These are phyloP conservation scores for Macaranga tanarius DNA, from an alignment of 441 rosid species.

Conservation along the genomic window DNA sequence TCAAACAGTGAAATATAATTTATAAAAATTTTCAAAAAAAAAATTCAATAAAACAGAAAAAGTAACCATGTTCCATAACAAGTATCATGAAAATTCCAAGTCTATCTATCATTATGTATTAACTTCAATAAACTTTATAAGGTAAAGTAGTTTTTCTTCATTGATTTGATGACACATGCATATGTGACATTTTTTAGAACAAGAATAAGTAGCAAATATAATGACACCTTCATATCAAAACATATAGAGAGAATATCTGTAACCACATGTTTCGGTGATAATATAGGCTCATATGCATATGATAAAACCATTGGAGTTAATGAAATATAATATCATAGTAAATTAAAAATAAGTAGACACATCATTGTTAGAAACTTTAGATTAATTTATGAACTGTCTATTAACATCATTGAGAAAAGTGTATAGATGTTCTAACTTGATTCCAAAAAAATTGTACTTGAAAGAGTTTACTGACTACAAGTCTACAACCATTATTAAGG, in stretches of 20 bases:
- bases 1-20: conserved; percentile 47
- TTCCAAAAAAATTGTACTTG: too few relatives aligned
- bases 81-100: background rate
- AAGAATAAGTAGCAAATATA: background rate
- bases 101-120: background rate
- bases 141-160: background rate
- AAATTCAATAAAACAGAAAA: background rate
- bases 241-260: background rate
- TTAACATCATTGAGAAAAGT: background rate
- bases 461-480: too few relatives aligned
- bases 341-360: background rate
- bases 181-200: background rate
- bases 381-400: background rate
- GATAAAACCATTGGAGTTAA: background rate
- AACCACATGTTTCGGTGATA: background rate
- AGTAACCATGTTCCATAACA: background rate
- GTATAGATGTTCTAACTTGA: background rate
- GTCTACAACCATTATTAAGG: background rate
- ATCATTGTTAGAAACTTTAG: background rate
- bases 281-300: background rate
- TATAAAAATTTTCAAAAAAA: background rate
- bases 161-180: background rate
- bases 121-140: background rate
- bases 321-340: background rate
- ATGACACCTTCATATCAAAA: background rate